Base-by-base conservation (phyloP, 2,329 filamentous ascomycete species). In the Clarireedia homoeocarpa region DNA sequence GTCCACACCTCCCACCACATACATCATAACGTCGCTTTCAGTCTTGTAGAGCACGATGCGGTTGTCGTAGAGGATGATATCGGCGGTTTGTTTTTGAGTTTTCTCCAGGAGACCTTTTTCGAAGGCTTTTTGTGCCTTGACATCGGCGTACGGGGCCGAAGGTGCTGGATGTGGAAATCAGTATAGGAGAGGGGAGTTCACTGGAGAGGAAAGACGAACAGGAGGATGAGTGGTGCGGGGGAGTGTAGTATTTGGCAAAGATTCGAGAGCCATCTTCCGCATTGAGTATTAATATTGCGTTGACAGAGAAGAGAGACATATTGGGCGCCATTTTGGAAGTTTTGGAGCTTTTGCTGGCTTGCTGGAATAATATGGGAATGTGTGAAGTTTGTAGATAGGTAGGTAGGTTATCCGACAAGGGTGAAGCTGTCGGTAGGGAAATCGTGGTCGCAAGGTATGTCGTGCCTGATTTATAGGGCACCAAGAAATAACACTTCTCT, bases 61-160 rank as follows among this genome's bases (percentile, higher is more conserved):
- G 75, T 95, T 95, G 75, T 99, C 94, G 75, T 96, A 97, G 55
- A 99, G 83, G 65, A 99, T 95, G 67, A 99, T 94, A 75, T 97
- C 94, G 66, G 88, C 90, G 14, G 84, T 91, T 75, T 95, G 90
- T 79, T 97, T 99, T 64, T 88, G 86, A 15, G 94, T 97, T 81
- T 99, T 97, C 68, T 96, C 86, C 58, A 96, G 76, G 40, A 99
- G 81, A 5, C 91, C 94, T 77, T 96, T 96, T 74, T 99, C 94
- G 69, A 99, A 99, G 2, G 88, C 82, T 73, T 95, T 96, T 75
- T 99, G 94, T 66, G 95, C 85, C 77, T 96, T 96, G 55, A 94
- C 74, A 57, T 89, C 90, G 58, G 89, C 79, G 73, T 96, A 97
- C 23, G 91, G 89, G 70, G 88, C 75, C 52, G 80, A 75, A 64